phyloP scores from a whole-genome alignment of 176 grass and related monocot species.

The Hsuehochloa calcarea region DNA sequence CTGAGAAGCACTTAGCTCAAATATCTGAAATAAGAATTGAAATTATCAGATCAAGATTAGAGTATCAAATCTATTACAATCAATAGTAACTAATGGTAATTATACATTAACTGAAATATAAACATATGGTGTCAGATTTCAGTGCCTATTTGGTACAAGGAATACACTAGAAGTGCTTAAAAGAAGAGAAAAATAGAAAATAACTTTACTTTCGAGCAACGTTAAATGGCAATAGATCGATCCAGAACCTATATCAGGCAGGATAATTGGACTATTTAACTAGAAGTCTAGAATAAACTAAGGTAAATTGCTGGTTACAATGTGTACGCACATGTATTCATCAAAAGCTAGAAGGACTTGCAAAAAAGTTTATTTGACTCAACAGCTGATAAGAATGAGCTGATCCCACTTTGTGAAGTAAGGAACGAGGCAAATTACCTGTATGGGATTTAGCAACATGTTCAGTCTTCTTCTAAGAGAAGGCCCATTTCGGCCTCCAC shows the following conservation, averaged over 20 bases:
- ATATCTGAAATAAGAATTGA: conserved; percentile 60
- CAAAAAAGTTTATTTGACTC: not conserved
- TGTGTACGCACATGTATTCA: not conserved
- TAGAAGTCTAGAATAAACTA: not conserved
- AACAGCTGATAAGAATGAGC: not conserved
- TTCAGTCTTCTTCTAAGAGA: conserved; percentile 89
- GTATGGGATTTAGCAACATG: conserved; percentile 82
- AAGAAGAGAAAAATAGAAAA: not conserved
- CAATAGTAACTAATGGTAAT: not conserved
- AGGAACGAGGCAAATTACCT: conserved; percentile 50
- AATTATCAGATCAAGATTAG: conserved; percentile 18
- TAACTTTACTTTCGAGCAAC: not conserved
- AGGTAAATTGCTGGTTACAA: not conserved
- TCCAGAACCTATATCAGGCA: not conserved
- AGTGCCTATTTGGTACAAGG: not conserved
- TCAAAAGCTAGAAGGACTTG: not conserved
- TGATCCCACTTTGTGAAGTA: not conserved
- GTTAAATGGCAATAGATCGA: not conserved
- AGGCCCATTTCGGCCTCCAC: conserved; percentile 68
- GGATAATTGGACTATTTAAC: not conserved
- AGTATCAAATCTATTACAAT: conserved; percentile 9
- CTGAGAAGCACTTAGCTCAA: conserved; percentile 74
- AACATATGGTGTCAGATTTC: not conserved
- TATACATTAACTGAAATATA: not conserved
- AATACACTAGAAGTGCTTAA: not conserved